Percentiles rank a stretch among this genome's conserved stretches.
Conservation (phyloP, 441 rosid genomes). For the Pelargonium fulgidum region DNA sequence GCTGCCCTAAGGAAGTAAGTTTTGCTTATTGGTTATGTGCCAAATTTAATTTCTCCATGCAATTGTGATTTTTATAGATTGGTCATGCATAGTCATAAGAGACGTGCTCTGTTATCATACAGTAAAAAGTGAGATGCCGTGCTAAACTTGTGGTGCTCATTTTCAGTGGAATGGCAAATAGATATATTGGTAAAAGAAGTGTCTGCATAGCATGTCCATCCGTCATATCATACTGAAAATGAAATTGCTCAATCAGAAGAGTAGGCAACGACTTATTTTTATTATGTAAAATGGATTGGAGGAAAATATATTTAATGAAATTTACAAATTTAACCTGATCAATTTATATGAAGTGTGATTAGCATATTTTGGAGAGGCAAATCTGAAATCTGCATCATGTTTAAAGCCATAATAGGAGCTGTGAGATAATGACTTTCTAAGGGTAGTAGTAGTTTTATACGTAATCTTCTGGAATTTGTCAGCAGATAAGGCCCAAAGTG, state of each 20-base stretch:
- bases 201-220: background rate
- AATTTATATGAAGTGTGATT: background rate
- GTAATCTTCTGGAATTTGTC: background rate
- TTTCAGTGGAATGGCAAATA: background rate
- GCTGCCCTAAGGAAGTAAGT: conserved; percentile 87
- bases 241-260: background rate
- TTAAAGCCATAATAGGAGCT: background rate
- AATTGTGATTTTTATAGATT: background rate
- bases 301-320: background rate
- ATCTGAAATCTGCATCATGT: background rate
- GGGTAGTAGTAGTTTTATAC: background rate
- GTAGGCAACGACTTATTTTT: background rate
- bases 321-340: background rate
- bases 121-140: background rate
- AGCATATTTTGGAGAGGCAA: no score
- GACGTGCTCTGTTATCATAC: background rate
- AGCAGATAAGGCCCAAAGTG: background rate
- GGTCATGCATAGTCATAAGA: background rate
- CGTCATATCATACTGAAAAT: background rate
- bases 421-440: background rate
- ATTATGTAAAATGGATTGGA: background rate
- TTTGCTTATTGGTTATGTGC: conserved; percentile 13
- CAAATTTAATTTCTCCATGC: background rate
- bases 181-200: no score
- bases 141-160: background rate